A percentile compares a stretch with the other conserved stretches of the same genome.
Conservation (phyloP, 208 protist genomes). For the Leishmania tarentolae region DNA sequence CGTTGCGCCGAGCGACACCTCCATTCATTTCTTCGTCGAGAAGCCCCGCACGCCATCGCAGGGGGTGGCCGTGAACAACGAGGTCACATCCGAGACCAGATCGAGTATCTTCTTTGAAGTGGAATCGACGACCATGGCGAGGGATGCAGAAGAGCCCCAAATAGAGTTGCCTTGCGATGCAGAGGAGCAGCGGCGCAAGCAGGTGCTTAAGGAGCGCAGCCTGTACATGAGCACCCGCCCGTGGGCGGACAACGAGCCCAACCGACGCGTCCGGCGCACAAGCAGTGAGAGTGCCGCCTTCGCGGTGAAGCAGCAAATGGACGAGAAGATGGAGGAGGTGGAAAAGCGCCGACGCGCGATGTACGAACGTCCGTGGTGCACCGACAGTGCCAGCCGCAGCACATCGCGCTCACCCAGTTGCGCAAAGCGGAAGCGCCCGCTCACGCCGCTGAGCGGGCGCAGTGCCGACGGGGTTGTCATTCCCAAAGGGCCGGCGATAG, state of each 20-base stretch:
- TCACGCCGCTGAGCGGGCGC: background rate
- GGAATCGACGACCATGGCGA: constrained; percentile 9
- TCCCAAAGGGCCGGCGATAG: background rate
- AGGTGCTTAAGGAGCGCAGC: constrained; percentile 20
- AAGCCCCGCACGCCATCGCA: constrained; percentile 9
- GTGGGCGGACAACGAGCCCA: constrained; percentile 21
- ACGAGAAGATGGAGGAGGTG: background rate
- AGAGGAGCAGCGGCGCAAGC: constrained; percentile 19
- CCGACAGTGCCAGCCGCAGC: constrained; percentile 12
- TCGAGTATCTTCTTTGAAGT: constrained; percentile 20
- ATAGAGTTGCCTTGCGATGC: background rate
- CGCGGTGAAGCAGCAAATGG: constrained; percentile 7
- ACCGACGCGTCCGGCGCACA: constrained; percentile 23
- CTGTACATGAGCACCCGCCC: constrained; percentile 24
- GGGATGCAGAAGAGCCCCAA: background rate
- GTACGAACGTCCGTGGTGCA: constrained; percentile 35
- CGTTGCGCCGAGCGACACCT: constrained; percentile 22
- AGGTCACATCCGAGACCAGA: constrained; percentile 2
- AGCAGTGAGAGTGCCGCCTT: constrained; percentile 29
- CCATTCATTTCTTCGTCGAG: constrained; percentile 10
- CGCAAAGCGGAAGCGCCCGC: background rate
- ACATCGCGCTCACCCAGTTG: constrained; percentile 1
- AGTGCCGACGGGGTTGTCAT: background rate
- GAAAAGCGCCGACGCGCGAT: constrained; percentile 18
- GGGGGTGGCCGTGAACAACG: background rate